Percentiles rank a stretch among this genome's conserved stretches.
Conservation (phyloP, 805 yeast species). For the Groenewaldozyma tartarivorans region DNA sequence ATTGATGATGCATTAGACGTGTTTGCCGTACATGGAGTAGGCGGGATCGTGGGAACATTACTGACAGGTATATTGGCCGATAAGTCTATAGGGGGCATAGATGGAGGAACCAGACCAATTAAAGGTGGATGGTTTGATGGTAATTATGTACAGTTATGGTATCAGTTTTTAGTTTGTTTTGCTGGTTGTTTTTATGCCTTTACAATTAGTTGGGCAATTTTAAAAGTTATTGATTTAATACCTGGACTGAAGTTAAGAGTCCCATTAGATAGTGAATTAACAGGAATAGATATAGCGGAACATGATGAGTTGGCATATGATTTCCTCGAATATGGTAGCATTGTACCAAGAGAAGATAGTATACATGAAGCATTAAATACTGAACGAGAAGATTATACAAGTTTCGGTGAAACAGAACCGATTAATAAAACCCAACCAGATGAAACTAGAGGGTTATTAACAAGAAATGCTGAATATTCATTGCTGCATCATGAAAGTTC, state of each 20-base stretch:
- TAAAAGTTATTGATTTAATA: constrained; percentile 57
- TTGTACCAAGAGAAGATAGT: background rate
- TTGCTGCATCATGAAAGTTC: background rate
- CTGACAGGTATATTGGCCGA: constrained; percentile 82
- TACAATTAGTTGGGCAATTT: constrained; percentile 57
- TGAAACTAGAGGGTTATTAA: background rate
- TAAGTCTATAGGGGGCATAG: constrained; percentile 28
- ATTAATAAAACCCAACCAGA: too few relatives aligned
- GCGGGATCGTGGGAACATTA: constrained; percentile 72
- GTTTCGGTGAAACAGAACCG: too few relatives aligned
- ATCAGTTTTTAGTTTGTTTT: constrained; percentile 72
- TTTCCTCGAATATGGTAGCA: constrained; percentile 6
- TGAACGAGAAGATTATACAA: background rate
- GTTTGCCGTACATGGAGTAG: constrained; percentile 84
- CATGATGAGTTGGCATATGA: constrained; percentile 79
- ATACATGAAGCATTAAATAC: background rate
- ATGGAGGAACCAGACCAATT: constrained; percentile 19
- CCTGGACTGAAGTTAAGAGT: constrained; percentile 79
- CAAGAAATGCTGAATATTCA: background rate
- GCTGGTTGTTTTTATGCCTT: constrained; percentile 72
- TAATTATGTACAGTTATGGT: constrained; percentile 73
- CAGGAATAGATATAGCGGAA: constrained; percentile 83
- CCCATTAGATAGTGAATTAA: constrained; percentile 74
- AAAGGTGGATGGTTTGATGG: constrained; percentile 85
- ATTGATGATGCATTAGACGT: constrained; percentile 96